A percentile compares a stretch with the other conserved stretches of the same genome.
These are phyloP conservation scores for Fusarium palustre DNA, from an alignment of 2,329 filamentous ascomycete genomes.

Conservation along the genomic window DNA sequence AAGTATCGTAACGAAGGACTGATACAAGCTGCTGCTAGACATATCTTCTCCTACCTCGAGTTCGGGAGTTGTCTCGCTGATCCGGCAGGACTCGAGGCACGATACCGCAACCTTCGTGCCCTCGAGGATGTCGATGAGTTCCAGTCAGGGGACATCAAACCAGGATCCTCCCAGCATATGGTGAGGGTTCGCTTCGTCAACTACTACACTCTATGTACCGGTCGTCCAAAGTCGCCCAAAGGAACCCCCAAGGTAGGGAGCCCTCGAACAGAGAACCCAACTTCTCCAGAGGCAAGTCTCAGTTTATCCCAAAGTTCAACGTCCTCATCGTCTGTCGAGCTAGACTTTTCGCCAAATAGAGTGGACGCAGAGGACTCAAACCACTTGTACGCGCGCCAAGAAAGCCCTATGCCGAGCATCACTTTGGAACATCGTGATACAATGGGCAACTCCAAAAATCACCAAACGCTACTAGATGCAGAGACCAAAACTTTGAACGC, in stretches of 20 bases:
- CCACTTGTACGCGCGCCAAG: slow-evolving; percentile 3
- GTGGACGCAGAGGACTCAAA: slow-evolving; percentile 4
- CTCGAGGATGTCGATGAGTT: slow-evolving; percentile 78
- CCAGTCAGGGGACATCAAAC: slow-evolving; percentile 40
- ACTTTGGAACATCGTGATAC: slow-evolving; percentile 39
- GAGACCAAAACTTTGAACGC: not conserved
- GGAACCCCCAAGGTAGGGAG: slow-evolving; percentile 29
- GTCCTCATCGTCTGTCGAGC: slow-evolving; percentile 1
- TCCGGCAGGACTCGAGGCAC: slow-evolving; percentile 73
- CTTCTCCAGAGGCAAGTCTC: slow-evolving; percentile 1
- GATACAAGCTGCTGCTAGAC: slow-evolving; percentile 75
- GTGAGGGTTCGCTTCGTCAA: slow-evolving; percentile 82
- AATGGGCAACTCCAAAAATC: slow-evolving; percentile 25
- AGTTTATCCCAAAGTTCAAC: not conserved
- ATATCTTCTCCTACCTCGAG: slow-evolving; percentile 83
- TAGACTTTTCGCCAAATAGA: slow-evolving; percentile 12
- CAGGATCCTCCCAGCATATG: slow-evolving; percentile 43
- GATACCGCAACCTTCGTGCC: slow-evolving; percentile 76
- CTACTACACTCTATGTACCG: slow-evolving; percentile 89
- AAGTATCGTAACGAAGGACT: slow-evolving; percentile 82
- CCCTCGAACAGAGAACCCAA: slow-evolving; percentile 6
- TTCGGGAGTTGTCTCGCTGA: slow-evolving; percentile 86
- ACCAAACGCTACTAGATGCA: slow-evolving; percentile 32
- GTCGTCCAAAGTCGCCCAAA: slow-evolving; percentile 66
- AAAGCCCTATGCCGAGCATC: slow-evolving; percentile 33